Base-by-base conservation (phyloP, 805 yeast species). In the Sugiyamaella floridensis region DNA sequence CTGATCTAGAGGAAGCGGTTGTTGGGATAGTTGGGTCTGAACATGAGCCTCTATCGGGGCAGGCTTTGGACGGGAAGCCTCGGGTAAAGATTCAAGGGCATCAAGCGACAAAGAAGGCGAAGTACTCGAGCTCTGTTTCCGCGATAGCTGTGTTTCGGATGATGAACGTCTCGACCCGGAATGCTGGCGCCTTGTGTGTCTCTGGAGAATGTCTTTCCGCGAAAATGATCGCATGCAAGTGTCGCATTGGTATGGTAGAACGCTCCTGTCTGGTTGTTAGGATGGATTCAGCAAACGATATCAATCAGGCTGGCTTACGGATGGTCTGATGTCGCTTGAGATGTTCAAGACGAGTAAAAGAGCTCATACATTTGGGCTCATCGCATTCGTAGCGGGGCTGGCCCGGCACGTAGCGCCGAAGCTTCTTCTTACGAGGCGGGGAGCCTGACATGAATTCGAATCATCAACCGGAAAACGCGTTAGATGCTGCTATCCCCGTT, bases 291-390 rank as follows among this genome's bases (percentile, higher is more conserved):
- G n/a, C n/a, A 40, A 14, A 19, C 12, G 15, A 16, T 5, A 5
- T 14, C 7, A 14, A 26, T 12, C 18, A 11, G 9, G 14, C 15
- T 5, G 2, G 37, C 58, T 48, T 50, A 55, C 58, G 61, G 29
- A 49, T 53, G 12, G 42, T 19, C 28, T 55, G 49, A 47, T 59
- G 62, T 19, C 62, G 26, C 47, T 49, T 50, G 18, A 59, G 46
- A 47, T 59, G 62, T 52, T 59, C 62, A 45, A 52, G 28, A n/a
- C 62, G 46, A 1, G 62, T 55, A 51, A 58, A 59, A 14, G 37
- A 32, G n/a, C 37, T 32, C 37, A 32, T 32, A 32, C 37, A 32
- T 14, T 32, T 14, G 12, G 37, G 37, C 37, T 32, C 37, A 32
- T 45, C 48, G 34, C 48, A 45, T 8, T 18, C 20, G 32, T 28